A percentile compares a stretch with the other conserved stretches of the same genome.
Evolutionary conservation across 2,329 filamentous ascomycete genomes (phyloP).

Genomic region (Alternaria brassicicola): DNA sequence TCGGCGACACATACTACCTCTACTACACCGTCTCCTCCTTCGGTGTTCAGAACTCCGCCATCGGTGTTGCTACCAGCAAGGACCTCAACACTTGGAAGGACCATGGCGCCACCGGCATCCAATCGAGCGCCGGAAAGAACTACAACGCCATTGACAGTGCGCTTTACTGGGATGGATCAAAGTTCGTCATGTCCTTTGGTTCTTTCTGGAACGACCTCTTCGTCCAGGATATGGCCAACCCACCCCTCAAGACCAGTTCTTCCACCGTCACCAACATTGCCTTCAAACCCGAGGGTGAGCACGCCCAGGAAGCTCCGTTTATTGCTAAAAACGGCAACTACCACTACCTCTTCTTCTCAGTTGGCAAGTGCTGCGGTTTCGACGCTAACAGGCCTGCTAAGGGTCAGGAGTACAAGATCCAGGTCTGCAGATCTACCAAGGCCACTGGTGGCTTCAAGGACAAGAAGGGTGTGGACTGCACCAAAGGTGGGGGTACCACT

Average conservation of each 20-base stretch:
- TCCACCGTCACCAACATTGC: constrained; percentile 56
- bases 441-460: constrained; percentile 64
- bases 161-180: constrained; percentile 51
- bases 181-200: constrained; percentile 65
- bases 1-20: constrained; percentile 66
- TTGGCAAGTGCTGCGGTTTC: constrained; percentile 67
- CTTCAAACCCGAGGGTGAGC: constrained; percentile 58
- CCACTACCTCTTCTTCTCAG: constrained; percentile 70
- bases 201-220: constrained; percentile 72
- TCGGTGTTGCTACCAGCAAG: constrained; percentile 62
- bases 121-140: constrained; percentile 44
- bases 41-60: constrained; percentile 65
- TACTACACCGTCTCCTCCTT: constrained; percentile 71
- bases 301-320: constrained; percentile 63
- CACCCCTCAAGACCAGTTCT: constrained; percentile 40
- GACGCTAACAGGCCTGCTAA: constrained; percentile 57
- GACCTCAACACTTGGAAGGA: constrained; percentile 65
- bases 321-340: constrained; percentile 62
- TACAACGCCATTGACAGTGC: constrained; percentile 62
- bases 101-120: constrained; percentile 61
- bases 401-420: constrained; percentile 70
- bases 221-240: constrained; percentile 59
- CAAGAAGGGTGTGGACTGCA: constrained; percentile 59
- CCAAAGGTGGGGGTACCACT: constrained; percentile 63
- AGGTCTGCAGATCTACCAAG: constrained; percentile 64